phyloP scores from a whole-genome alignment of 768 basidiomycete genomes.

The Rubroboletus pulcherrimus region DNA sequence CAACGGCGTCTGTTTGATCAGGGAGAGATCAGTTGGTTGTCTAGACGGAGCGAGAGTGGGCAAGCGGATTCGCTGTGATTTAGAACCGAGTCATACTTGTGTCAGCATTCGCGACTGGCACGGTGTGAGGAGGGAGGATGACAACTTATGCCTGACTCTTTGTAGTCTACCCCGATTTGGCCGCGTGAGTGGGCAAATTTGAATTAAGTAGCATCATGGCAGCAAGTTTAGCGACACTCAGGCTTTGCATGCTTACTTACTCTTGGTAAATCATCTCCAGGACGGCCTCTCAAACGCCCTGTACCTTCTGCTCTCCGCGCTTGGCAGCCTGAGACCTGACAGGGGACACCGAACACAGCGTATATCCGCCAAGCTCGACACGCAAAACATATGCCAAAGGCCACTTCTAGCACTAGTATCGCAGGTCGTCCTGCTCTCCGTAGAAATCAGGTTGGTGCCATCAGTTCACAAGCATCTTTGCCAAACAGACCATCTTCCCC shows the following conservation, averaged over 20 bases:
- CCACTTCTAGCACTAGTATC: conserved; percentile 32
- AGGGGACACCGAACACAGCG: conserved; percentile 1
- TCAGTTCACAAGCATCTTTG: conserved; percentile 6
- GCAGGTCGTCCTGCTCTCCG: conserved; percentile 63
- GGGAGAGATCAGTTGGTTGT: background rate
- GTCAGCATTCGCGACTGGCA: background rate
- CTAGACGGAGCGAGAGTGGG: background rate
- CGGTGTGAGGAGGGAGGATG: background rate
- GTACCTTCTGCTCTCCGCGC: background rate
- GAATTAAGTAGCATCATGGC: conserved; percentile 8
- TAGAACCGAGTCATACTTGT: background rate
- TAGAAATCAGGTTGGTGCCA: conserved; percentile 62
- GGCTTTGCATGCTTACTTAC: background rate
- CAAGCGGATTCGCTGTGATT: background rate
- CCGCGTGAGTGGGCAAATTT: conserved; percentile 7
- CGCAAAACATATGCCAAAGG: conserved; percentile 60
- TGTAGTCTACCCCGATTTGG: conserved; percentile 13
- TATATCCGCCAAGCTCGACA: background rate
- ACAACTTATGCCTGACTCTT: background rate
- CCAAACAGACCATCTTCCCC: background rate
- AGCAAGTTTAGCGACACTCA: background rate
- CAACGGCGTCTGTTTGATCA: background rate
- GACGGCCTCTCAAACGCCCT: background rate
- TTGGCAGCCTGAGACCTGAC: background rate
- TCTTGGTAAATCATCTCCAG: background rate